Percentiles rank a stretch among this genome's conserved stretches.
Conservation (phyloP, 805 yeast genomes). For the Pichia deserticola region DNA sequence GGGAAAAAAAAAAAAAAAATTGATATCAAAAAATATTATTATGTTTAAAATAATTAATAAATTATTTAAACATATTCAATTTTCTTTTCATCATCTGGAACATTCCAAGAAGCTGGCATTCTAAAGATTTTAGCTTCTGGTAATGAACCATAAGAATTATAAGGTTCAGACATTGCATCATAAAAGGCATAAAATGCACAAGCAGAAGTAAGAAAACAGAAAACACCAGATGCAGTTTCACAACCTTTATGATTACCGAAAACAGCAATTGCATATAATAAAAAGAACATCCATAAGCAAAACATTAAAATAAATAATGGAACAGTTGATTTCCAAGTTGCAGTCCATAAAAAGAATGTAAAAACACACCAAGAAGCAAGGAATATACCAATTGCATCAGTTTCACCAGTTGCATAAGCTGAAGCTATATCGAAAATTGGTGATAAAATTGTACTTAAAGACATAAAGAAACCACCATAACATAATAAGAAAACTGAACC, state of each 20-base stretch:
- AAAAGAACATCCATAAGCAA: slow-evolving; percentile 34
- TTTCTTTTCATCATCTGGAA: slow-evolving; percentile 16
- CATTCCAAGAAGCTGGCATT: slow-evolving; percentile 23
- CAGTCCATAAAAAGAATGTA: slow-evolving; percentile 35
- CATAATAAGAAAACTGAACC: slow-evolving; percentile 40
- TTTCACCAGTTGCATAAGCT: slow-evolving; percentile 31
- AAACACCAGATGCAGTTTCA: slow-evolving; percentile 35
- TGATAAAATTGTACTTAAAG: slow-evolving; percentile 36
- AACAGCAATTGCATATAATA: slow-evolving; percentile 33
- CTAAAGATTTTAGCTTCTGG: slow-evolving; percentile 21
- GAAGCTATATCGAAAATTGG: slow-evolving; percentile 35
- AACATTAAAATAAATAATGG: slow-evolving; percentile 32
- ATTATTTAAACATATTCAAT: slow-evolving; percentile 15
- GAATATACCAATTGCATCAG: slow-evolving; percentile 39
- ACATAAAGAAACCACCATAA: slow-evolving; percentile 44
- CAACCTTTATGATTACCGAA: slow-evolving; percentile 28
- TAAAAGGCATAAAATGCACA: slow-evolving; percentile 37
- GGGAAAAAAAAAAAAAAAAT: neutral
- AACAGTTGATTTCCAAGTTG: slow-evolving; percentile 38
- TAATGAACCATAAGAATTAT: slow-evolving; percentile 16
- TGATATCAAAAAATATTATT: neutral
- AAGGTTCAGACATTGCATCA: slow-evolving; percentile 28
- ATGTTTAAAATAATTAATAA: neutral
- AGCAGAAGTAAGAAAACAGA: slow-evolving; percentile 33
- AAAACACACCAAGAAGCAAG: slow-evolving; percentile 42